Base-by-base conservation (phyloP, 768 basidiomycete species). In the Piloderma croceum region DNA sequence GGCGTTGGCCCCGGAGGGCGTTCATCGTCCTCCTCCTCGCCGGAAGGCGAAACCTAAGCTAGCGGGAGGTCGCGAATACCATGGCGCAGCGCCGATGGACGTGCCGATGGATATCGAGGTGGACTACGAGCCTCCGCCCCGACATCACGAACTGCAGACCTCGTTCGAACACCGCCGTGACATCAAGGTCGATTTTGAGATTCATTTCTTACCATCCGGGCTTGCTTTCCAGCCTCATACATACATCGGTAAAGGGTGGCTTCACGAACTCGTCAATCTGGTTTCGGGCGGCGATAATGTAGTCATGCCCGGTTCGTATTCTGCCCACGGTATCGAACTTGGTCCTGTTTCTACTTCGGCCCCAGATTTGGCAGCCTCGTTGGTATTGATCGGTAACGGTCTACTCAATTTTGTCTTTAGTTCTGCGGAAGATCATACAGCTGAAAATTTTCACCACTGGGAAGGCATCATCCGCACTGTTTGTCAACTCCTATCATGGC, bases 221-320 rank as follows among this genome's bases (percentile, higher is more conserved):
- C 59, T 74, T 24, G 66, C 67, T 24, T 81, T 90, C 47, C 54
- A 51, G 1, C 27, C 60, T 2, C 60, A 66, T 7, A 76, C 80
- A 5, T 83, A 78, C 46, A 68, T 81, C 32, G 73, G 70, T 6
- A 77, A 67, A 42, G 83, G 84, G 1, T 66, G 71, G 51, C 71
- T 91, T 13, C 57, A 69, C 41, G 75, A 82, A 18, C 67, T 89
- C 12, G 44, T 79, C 35, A 51, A 65, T n/a, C 37, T 69, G 37
- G 45, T 70, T 15, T 54, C 59, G 17, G 52, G 59, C 22, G 41
- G 45, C 6, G 42, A 48, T 4, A 57, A 63, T 19, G 38, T 50
- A 7, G 43, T 52, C 10, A 38, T 54, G 9, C 71, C 71, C 3
- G 48, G 47, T 2, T 42, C 54, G 11, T 58, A 62, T 34, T 51